Evolutionary conservation across 768 basidiomycete species (phyloP).

Genomic region (Amanita pseudoporphyria): DNA sequence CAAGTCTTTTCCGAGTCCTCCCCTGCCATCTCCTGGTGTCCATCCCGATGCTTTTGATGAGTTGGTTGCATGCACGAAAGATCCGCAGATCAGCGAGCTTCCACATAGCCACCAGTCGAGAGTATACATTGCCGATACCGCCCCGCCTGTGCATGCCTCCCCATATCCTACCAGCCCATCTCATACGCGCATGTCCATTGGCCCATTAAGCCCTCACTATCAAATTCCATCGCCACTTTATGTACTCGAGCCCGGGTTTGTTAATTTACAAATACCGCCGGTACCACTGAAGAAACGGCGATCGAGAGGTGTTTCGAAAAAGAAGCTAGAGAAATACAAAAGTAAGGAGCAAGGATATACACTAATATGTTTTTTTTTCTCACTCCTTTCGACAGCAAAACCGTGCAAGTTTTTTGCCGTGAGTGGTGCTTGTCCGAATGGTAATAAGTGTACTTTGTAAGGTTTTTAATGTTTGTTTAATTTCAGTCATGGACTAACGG

Average conservation of each 20-base stretch:
- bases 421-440: slow-evolving; percentile 31
- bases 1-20: neutral
- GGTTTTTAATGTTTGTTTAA: slow-evolving; percentile 12
- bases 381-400: slow-evolving; percentile 26
- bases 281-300: slow-evolving; percentile 1
- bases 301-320: slow-evolving; percentile 1
- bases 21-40: neutral
- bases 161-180: slow-evolving; percentile 11
- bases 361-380: neutral
- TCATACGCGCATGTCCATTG: slow-evolving; percentile 6
- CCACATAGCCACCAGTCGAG: slow-evolving; percentile 18
- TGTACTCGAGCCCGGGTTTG: slow-evolving; percentile 4
- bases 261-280: neutral
- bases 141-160: slow-evolving; percentile 15
- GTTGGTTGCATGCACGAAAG: slow-evolving; percentile 13
- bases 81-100: slow-evolving; percentile 19
- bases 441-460: slow-evolving; percentile 42
- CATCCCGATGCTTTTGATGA: slow-evolving; percentile 11
- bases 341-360: slow-evolving; percentile 15
- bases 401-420: slow-evolving; percentile 35
- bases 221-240: slow-evolving; percentile 5
- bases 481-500: neutral
- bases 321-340: slow-evolving; percentile 17
- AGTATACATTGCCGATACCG: slow-evolving; percentile 14
- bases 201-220: slow-evolving; percentile 12